These are phyloP conservation scores for Fraxinus paxiana DNA, from an alignment of 305 asterid species.

Conservation along the genomic window DNA sequence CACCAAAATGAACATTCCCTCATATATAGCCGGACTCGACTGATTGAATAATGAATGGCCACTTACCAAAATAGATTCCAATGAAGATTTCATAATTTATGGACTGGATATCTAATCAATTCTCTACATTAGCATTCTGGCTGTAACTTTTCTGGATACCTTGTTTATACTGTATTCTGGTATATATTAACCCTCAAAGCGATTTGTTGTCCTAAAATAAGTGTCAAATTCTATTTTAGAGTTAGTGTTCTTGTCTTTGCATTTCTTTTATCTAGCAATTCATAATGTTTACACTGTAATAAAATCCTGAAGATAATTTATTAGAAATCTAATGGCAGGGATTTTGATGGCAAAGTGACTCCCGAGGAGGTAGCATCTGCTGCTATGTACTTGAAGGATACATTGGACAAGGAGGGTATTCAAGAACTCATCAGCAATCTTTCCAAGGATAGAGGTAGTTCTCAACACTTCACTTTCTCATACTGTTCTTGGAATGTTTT, in stretches of 20 bases:
- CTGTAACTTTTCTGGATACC: neutral
- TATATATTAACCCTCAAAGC: neutral
- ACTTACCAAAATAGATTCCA: neutral
- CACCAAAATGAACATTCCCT: neutral
- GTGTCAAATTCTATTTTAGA: neutral
- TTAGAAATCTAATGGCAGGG: conserved; percentile 42
- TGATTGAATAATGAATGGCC: neutral
- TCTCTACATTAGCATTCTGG: neutral
- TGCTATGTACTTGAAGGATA: neutral
- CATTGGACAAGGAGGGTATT: neutral
- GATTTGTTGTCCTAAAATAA: neutral
- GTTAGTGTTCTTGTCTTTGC: neutral
- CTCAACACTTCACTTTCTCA: neutral
- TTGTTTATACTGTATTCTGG: neutral
- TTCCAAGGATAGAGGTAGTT: neutral
- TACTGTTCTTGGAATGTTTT: neutral
- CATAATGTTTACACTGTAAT: neutral
- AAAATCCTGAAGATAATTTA: conserved; percentile 11
- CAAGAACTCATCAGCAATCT: neutral
- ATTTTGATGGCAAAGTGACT: conserved; percentile 93
- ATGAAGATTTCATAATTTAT: neutral
- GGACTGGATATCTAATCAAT: neutral
- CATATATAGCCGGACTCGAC: neutral
- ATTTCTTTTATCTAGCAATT: neutral
- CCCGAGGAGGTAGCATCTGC: neutral